phyloP scores from a whole-genome alignment of 352 stramenopile genomes.

The Phytopythium aichiense region DNA sequence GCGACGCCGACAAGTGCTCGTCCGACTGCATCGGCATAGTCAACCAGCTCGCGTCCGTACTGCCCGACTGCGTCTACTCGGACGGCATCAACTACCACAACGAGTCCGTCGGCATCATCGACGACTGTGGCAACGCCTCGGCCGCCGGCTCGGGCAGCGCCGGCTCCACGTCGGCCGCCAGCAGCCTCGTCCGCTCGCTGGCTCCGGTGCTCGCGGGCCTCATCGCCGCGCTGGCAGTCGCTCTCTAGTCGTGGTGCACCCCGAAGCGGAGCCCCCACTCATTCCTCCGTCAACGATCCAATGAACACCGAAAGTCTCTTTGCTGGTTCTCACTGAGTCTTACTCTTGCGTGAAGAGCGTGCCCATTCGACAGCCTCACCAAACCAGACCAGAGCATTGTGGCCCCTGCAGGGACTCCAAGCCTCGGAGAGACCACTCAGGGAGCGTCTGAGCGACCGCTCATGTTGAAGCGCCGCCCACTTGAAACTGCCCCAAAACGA shows the following conservation, averaged over 20 bases:
- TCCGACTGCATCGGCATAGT: slow-evolving; percentile 2
- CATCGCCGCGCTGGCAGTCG: not conserved
- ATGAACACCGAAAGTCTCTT: no score
- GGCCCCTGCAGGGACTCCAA: no score
- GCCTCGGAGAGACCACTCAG: no score
- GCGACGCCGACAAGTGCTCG: slow-evolving; percentile 7
- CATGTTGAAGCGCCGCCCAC: not conserved
- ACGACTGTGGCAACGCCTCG: not conserved
- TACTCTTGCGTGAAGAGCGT: no score
- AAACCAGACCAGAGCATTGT: no score
- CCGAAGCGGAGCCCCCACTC: no score
- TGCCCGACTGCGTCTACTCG: slow-evolving; percentile 8
- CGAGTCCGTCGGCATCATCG: slow-evolving; percentile 5
- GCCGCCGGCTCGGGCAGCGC: not conserved
- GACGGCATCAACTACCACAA: slow-evolving; percentile 10
- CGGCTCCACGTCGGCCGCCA: not conserved
- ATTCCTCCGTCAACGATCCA: no score
- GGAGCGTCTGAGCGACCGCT: no score
- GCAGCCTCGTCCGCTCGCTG: not conserved
- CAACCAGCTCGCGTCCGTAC: slow-evolving; percentile 3
- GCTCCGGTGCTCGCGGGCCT: not conserved
- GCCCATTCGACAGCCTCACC: no score
- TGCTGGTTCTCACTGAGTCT: no score
- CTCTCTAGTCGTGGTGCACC: not conserved
- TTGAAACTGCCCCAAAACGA: not conserved